A percentile compares a stretch with the other conserved stretches of the same genome.
phyloP scores from a whole-genome alignment of 1,284 basidiomycete genomes.

The Meripilus lineatus region DNA sequence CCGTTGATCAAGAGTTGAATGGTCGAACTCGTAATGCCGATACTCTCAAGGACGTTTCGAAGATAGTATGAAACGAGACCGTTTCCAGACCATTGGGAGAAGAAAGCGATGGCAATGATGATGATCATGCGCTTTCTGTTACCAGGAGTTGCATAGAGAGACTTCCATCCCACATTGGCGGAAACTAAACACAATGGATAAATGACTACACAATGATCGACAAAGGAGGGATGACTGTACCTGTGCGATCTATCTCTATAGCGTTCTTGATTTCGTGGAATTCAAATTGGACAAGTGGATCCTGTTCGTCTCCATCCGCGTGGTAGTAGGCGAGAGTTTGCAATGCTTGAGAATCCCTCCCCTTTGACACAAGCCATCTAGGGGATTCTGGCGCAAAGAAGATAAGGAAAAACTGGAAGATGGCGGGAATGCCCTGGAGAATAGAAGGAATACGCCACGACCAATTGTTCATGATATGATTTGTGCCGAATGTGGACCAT shows the following conservation, averaged over 20 bases:
- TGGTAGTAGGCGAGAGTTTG: constrained; percentile 69
- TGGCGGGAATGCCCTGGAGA: constrained; percentile 59
- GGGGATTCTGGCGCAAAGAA: constrained; percentile 68
- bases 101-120: constrained; percentile 64
- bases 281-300: constrained; percentile 69
- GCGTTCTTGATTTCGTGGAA: constrained; percentile 76
- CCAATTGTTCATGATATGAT: constrained; percentile 61
- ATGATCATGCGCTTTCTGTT: constrained; percentile 66
- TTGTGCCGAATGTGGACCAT: constrained; percentile 73
- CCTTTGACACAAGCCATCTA: constrained; percentile 66
- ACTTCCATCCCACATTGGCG: constrained; percentile 54
- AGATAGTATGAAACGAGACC: constrained; percentile 75
- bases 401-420: constrained; percentile 56
- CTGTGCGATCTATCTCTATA: constrained; percentile 52
- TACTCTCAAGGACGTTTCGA: constrained; percentile 59
- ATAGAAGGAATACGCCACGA: constrained; percentile 72
- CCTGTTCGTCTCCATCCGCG: constrained; percentile 63
- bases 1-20: constrained; percentile 44
- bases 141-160: constrained; percentile 51
- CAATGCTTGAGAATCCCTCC: constrained; percentile 56
- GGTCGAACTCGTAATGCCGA: constrained; percentile 61
- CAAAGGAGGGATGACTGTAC: constrained; percentile 5
- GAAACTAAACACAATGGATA: constrained; percentile 27
- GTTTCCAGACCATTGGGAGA: constrained; percentile 72
- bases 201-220: neutral